These are phyloP conservation scores for Aspergillus felis DNA, from an alignment of 2,329 filamentous ascomycete genomes.

Conservation along the genomic window DNA sequence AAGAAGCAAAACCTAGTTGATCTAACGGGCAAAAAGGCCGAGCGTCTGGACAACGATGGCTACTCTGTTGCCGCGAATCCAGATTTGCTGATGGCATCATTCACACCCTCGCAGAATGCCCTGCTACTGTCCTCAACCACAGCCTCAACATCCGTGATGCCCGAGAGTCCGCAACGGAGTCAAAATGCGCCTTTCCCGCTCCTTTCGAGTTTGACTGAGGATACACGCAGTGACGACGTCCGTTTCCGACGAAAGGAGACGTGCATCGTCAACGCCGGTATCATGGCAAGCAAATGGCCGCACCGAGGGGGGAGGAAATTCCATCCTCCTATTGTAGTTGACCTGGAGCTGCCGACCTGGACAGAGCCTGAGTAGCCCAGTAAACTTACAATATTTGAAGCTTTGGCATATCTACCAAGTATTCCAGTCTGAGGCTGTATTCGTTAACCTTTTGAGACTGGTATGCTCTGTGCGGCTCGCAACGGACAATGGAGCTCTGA, in stretches of 20 bases:
- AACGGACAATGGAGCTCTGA: slow-evolving; percentile 13
- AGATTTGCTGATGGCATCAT: not conserved
- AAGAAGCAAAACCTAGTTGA: slow-evolving; percentile 55
- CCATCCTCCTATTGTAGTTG: slow-evolving; percentile 80
- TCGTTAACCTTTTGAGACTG: not conserved
- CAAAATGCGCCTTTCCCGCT: slow-evolving; percentile 1
- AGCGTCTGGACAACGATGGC: slow-evolving; percentile 30
- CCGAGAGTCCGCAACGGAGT: not conserved
- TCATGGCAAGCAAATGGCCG: slow-evolving; percentile 65
- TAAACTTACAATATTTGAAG: not conserved
- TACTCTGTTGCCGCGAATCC: slow-evolving; percentile 7
- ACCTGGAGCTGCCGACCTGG: slow-evolving; percentile 60
- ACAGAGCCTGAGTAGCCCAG: not conserved
- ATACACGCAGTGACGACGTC: not conserved
- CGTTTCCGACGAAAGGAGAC: slow-evolving; percentile 57
- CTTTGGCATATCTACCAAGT: not conserved
- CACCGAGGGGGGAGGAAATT: slow-evolving; percentile 59
- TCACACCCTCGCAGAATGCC: slow-evolving; percentile 6
- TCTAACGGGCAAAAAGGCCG: slow-evolving; percentile 43
- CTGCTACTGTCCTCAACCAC: slow-evolving; percentile 6
- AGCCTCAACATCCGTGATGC: not conserved
- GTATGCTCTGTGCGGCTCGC: slow-evolving; percentile 2
- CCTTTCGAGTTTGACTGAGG: not conserved
- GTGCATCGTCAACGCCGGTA: slow-evolving; percentile 74
- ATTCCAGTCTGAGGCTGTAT: not conserved